Conservation (phyloP, 441 rosid species). For the Eruca vesicaria region DNA sequence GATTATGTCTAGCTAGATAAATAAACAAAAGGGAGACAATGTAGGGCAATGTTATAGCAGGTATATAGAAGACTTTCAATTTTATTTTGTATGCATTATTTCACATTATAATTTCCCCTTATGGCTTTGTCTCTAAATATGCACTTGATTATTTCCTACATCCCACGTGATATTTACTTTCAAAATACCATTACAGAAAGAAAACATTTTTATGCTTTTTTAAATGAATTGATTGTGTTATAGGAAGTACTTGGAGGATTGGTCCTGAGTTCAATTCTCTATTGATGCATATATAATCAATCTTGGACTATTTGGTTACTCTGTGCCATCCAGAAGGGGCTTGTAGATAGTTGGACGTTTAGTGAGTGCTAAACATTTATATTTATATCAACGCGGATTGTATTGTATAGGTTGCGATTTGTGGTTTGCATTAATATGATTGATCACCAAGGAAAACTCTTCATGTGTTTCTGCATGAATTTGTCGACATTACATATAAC, state of each 20-base stretch:
- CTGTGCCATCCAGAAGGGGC: not conserved
- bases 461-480: slow-evolving; percentile 36
- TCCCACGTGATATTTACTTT: slow-evolving; percentile 44
- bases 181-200: not conserved
- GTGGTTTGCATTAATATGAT: not conserved
- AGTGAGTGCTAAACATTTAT: not conserved
- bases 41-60: slow-evolving; percentile 19
- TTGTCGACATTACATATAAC: slow-evolving; percentile 16
- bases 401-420: not conserved
- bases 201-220: not conserved
- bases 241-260: not conserved
- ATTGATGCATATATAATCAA: not conserved
- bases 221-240: not conserved
- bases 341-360: not conserved
- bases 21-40: slow-evolving; percentile 25
- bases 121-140: slow-evolving; percentile 15
- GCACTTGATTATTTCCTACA: slow-evolving; percentile 35
- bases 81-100: slow-evolving; percentile 9
- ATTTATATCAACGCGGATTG: not conserved
- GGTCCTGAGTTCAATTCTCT: not conserved
- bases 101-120: not conserved
- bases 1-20: slow-evolving; percentile 11
- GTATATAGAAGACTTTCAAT: slow-evolving; percentile 10
- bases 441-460: slow-evolving; percentile 19
- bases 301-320: not conserved